Evolutionary conservation across 2,329 filamentous ascomycete species (phyloP), one percentile per base, ranked within the genome.

Genomic region (Bipolaris bicolor): DNA sequence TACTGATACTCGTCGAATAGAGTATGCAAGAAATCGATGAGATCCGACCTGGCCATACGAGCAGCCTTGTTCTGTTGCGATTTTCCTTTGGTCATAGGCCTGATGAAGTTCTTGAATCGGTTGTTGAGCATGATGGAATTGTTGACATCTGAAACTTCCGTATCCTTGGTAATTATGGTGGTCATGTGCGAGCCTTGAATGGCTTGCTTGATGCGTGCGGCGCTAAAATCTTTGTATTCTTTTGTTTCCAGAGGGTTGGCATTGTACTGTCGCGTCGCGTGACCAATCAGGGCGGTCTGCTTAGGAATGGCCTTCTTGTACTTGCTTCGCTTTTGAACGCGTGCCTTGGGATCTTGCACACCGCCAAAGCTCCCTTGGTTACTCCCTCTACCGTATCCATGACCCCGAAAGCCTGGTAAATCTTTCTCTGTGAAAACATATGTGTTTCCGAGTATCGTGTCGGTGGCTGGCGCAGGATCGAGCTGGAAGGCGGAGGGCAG

Each of bases 361-460:
- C 55, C 64, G 41, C 61, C 63, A 49, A 58, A 68, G 58, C 49
- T 60, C 26, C 58, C 66, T 41, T 62, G 62, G 49, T 50, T 63
- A 52, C 68, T 67, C 41, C 63, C 53, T 50, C 66, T 55, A 9
- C 50, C 45, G 20, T 71, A 65, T 5, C 68, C 67, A 31, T 67
- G 69, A 31, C 67, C 70, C 59, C 83, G 83, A 78, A 88, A 92
- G 36, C 91, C 91, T 0, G 92, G 90, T 20, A 97, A 84, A 70
- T 98, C 92, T 75, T 96, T 92, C 78, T 99, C 95, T 39, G 90
- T 92, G 73, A 99, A 99, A 55, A 98, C 82, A 73, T 90, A 96
- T 18, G 92, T 95, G 77, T 97, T 97, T 69, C 86, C 86, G 33
- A 94, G 86, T n/a, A 85, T 78, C 1, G 65, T 62, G 39, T 86